Conservation (phyloP, 1,284 basidiomycete species). For the Grifola frondosa region DNA sequence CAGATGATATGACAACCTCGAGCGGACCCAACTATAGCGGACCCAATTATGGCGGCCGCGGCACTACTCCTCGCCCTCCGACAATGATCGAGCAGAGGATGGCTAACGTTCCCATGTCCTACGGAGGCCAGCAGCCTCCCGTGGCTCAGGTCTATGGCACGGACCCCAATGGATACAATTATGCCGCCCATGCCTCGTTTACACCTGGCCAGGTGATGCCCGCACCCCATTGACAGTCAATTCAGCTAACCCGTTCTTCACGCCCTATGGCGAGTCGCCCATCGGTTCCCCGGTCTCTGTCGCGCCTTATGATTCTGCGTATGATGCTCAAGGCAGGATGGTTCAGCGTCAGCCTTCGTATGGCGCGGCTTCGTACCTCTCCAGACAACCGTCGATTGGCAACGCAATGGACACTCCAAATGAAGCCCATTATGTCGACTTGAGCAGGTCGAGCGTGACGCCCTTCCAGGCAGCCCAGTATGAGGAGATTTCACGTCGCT, state of each 20-base stretch:
- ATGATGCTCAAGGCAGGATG: slow-evolving; percentile 21
- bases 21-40: slow-evolving; percentile 17
- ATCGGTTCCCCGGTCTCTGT: slow-evolving; percentile 31
- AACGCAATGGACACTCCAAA: too few species aligned
- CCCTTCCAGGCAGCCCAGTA: slow-evolving; percentile 75
- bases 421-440: slow-evolving; percentile 56
- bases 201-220: slow-evolving; percentile 22
- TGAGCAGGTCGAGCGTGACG: slow-evolving; percentile 64
- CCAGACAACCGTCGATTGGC: slow-evolving; percentile 18
- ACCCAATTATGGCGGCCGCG: too few species aligned
- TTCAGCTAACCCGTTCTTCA: slow-evolving; percentile 36
- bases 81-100: slow-evolving; percentile 38
- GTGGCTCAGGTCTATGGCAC: slow-evolving; percentile 11
- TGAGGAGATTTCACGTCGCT: slow-evolving; percentile 58
- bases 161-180: slow-evolving; percentile 18
- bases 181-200: slow-evolving; percentile 26
- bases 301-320: slow-evolving; percentile 27
- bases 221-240: slow-evolving; percentile 21
- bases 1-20: slow-evolving; percentile 40
- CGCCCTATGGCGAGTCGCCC: slow-evolving; percentile 34
- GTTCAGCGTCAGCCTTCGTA: slow-evolving; percentile 26
- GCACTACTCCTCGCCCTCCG: slow-evolving; percentile 17
- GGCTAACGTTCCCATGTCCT: slow-evolving; percentile 12
- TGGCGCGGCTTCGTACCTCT: slow-evolving; percentile 15
- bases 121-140: slow-evolving; percentile 6